Base-by-base conservation (phyloP, 371 early-diverging fungal genomes). In the Syncephalis fuscata region DNA sequence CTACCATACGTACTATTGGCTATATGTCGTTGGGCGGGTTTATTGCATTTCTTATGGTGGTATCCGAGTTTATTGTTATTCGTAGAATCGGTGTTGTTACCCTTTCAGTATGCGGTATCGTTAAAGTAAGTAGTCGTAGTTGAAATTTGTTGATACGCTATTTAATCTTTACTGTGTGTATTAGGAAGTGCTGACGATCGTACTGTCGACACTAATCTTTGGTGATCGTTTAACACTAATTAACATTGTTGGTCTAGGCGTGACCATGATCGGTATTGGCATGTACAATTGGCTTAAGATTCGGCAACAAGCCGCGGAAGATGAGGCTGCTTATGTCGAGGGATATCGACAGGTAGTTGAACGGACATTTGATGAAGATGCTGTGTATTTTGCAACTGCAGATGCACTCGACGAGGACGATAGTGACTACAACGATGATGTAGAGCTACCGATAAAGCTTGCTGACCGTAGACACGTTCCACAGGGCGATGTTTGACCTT, bases 81-180 rank as follows among this genome's bases (percentile, higher is more conserved):
- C 70, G 79, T 48, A 71, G 65, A 27, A 92, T 91, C 1, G 79
- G 80, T 10, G 87, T 85, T 0, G 74, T 93, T 2, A 88, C 92
- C 0, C 60, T 93, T 37, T 84, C 87, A 20, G 80, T 93, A 2
- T 87, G 86, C 2, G 92, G 92, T 2, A 87, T 91, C 48, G 69
- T 78, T 49, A 92, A 90, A 53, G 79, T 41, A n/a, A 16, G 19
- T 15, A n/a, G n/a, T n/a, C n/a, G n/a, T n/a, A n/a, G n/a, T n/a
- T n/a, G n/a, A n/a, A n/a, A n/a, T n/a, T n/a, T n/a, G n/a, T n/a
- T n/a, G n/a, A n/a, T n/a, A n/a, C n/a, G n/a, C n/a, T n/a, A n/a
- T n/a, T n/a, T n/a, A n/a, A n/a, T n/a, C n/a, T n/a, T n/a, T 41
- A 41, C 41, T 41, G 8, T 44, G 14, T 24, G 2, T 19, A 39